Evolutionary conservation across 208 protist species (phyloP).

Genomic region (Trypanosoma cruzi): DNA sequence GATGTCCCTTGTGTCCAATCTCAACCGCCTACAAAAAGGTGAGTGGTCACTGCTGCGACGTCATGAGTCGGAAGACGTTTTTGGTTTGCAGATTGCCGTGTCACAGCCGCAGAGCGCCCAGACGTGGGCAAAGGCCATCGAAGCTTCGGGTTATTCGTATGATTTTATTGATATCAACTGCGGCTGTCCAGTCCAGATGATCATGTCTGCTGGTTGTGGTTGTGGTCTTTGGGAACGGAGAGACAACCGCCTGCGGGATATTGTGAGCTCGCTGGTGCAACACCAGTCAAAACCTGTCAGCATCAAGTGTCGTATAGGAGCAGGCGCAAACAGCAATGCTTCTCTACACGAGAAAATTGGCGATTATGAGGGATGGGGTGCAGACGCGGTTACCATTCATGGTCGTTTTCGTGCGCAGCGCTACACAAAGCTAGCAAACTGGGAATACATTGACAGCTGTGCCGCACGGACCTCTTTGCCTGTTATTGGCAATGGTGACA

Average conservation of each 20-base stretch:
- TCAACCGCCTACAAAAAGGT: constrained; percentile 80
- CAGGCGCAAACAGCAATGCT: constrained; percentile 64
- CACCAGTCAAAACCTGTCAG: constrained; percentile 81
- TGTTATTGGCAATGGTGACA: constrained; percentile 96
- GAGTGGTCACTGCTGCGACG: constrained; percentile 95
- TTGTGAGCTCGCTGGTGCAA: constrained; percentile 60
- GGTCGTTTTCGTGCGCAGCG: constrained; percentile 95
- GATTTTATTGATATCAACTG: constrained; percentile 98
- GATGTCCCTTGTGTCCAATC: constrained; percentile 93
- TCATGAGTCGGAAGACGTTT: constrained; percentile 95
- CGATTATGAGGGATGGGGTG: constrained; percentile 84
- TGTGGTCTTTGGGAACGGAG: constrained; percentile 86
- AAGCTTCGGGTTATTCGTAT: constrained; percentile 76
- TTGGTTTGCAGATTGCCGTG: constrained; percentile 94
- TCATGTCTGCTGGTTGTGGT: constrained; percentile 88
- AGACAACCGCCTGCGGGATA: constrained; percentile 63
- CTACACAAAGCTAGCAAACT: constrained; percentile 95
- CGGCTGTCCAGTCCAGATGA: constrained; percentile 95
- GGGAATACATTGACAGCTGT: constrained; percentile 95
- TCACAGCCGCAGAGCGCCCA: constrained; percentile 60
- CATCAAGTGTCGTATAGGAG: constrained; percentile 93
- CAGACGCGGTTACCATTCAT: constrained; percentile 93
- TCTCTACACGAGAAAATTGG: constrained; percentile 90
- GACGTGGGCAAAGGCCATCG: constrained; percentile 64
- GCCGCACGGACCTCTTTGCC: constrained; percentile 71